These are phyloP conservation scores for Neurospora sp. DNA, from an alignment of 495 filamentous ascomycete species.

Conservation along the genomic window DNA sequence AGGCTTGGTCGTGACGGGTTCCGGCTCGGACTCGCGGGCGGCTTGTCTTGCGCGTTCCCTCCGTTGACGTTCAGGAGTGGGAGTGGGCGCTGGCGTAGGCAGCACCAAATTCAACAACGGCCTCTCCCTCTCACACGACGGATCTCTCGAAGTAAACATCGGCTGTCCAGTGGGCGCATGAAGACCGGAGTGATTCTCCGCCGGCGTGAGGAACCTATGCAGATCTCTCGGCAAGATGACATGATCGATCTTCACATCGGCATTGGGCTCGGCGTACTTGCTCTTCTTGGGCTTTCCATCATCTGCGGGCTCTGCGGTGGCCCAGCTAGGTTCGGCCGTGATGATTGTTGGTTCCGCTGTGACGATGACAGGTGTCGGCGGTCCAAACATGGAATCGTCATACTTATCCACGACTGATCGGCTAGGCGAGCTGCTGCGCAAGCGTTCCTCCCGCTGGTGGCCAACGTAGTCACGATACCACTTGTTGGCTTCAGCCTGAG, in stretches of 20 bases:
- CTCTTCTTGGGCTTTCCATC: constrained; percentile 24
- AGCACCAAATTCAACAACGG: constrained; percentile 43
- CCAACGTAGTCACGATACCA: constrained; percentile 32
- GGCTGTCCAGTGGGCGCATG: constrained; percentile 8
- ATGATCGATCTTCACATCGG: constrained; percentile 44
- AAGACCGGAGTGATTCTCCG: not conserved
- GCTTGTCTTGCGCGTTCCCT: constrained; percentile 7
- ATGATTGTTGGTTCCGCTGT: not conserved
- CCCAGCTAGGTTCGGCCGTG: not conserved
- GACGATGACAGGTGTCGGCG: constrained; percentile 17
- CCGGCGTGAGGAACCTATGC: constrained; percentile 15
- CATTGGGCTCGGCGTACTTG: constrained; percentile 43
- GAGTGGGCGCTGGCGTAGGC: constrained; percentile 39
- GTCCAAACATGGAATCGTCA: constrained; percentile 28
- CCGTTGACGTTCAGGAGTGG: constrained; percentile 27
- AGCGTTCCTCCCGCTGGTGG: constrained; percentile 23
- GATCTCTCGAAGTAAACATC: constrained; percentile 33
- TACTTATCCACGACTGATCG: constrained; percentile 42
- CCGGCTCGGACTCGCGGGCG: not conserved
- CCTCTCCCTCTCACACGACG: constrained; percentile 38
- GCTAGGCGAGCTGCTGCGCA: constrained; percentile 30
- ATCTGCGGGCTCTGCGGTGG: not conserved
- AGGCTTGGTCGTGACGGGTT: not conserved
- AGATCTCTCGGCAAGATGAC: constrained; percentile 31
- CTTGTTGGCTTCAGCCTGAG: constrained; percentile 38